Conservation (phyloP, 2,329 filamentous ascomycete genomes). For the Teratosphaeria nubilosa region DNA sequence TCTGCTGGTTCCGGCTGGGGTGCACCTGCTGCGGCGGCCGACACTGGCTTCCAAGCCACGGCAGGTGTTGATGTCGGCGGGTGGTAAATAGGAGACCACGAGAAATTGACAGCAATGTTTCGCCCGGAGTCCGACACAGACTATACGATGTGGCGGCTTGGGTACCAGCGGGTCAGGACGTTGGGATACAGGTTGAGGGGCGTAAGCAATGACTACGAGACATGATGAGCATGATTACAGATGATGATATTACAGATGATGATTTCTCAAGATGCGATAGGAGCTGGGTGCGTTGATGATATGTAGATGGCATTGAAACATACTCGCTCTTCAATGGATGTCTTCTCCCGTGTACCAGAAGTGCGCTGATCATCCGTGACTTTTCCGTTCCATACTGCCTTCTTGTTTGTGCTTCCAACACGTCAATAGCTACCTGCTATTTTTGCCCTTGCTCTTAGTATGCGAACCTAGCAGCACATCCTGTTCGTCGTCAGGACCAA, state of each 20-base stretch:
- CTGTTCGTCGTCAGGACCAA: neutral
- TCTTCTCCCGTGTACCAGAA: neutral
- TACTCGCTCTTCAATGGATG: neutral
- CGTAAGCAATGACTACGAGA: neutral
- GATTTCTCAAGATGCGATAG: neutral
- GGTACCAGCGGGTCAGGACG: neutral
- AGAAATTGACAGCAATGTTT: neutral
- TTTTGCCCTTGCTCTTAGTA: neutral
- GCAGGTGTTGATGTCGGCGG: neutral
- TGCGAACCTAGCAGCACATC: neutral
- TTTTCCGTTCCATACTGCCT: neutral
- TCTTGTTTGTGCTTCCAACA: neutral
- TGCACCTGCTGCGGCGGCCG: conserved; percentile 1
- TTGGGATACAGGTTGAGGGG: neutral
- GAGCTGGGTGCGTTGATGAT: neutral
- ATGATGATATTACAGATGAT: neutral
- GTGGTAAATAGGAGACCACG: neutral
- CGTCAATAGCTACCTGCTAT: neutral
- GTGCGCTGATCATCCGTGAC: neutral
- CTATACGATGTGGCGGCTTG: neutral
- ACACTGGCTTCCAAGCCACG: neutral
- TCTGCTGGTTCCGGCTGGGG: conserved; percentile 12
- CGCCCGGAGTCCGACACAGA: neutral
- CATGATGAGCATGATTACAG: neutral
- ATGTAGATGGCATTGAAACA: neutral